Conservation (phyloP, 1,284 basidiomycete species). For the Porphyrellus sp. region DNA sequence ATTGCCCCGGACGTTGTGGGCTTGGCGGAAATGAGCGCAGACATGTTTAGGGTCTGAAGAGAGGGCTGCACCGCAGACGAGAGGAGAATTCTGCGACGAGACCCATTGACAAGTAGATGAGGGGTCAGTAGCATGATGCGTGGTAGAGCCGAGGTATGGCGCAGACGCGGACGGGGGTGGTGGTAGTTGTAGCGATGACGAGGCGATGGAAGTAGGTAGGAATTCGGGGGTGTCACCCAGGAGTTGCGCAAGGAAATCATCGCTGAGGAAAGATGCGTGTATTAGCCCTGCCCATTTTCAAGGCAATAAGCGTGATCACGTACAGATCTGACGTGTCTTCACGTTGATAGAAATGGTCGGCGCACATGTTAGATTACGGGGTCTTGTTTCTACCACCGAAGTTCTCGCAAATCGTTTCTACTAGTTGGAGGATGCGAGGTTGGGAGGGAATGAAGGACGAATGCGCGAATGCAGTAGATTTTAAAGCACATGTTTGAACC, state of each 20-base stretch:
- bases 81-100: not conserved
- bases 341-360: not conserved
- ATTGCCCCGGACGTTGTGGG: slow-evolving; percentile 17
- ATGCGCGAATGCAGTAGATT: not conserved
- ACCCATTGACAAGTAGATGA: slow-evolving; percentile 14
- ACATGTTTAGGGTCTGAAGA: slow-evolving; percentile 5
- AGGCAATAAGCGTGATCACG: not conserved
- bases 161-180: not conserved
- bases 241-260: slow-evolving; percentile 18
- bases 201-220: not conserved
- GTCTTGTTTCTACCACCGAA: not conserved
- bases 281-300: slow-evolving; percentile 1
- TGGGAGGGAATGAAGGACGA: not conserved
- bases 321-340: slow-evolving; percentile 10
- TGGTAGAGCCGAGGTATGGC: not conserved
- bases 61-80: slow-evolving; percentile 9
- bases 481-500: slow-evolving; percentile 5
- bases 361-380: slow-evolving; percentile 7
- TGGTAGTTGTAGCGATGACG: not conserved
- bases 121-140: not conserved
- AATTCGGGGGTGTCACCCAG: slow-evolving; percentile 8
- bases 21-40: slow-evolving; percentile 13
- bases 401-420: not conserved
- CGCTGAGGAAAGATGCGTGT: slow-evolving; percentile 1
- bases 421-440: not conserved